Conservation (phyloP, 805 yeast species). For the Barnettozyma botsteinii region DNA sequence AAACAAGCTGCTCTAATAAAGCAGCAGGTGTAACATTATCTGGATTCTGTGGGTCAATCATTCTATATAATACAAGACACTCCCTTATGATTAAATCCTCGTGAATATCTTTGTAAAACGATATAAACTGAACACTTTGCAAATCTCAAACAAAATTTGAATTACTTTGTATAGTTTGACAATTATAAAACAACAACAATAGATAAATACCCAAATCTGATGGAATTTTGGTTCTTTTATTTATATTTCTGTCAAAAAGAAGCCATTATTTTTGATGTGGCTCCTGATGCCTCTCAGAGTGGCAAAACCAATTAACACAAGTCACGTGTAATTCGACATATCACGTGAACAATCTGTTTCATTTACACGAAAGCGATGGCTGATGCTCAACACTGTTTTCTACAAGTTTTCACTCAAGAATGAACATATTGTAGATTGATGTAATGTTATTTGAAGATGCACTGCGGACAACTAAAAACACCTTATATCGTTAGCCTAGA, state of each 20-base stretch:
- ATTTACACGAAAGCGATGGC: background rate
- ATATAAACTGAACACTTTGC: no score
- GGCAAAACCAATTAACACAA: slow-evolving; percentile 1
- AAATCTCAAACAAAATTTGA: no score
- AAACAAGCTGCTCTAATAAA: slow-evolving; percentile 69
- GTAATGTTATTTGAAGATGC: no score
- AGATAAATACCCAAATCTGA: background rate
- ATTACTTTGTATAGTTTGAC: no score
- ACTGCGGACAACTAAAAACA: no score
- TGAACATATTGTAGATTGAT: no score
- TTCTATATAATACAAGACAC: background rate
- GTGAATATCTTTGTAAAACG: no score
- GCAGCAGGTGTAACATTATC: slow-evolving; percentile 34
- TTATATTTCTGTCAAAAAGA: slow-evolving; percentile 1
- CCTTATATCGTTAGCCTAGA: no score
- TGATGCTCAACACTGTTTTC: no score
- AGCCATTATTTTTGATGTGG: background rate
- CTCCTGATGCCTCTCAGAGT: background rate
- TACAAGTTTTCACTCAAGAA: no score
- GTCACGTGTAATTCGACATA: slow-evolving; percentile 9
- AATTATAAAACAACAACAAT: no score
- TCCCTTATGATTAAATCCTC: no score
- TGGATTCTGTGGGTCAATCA: slow-evolving; percentile 8
- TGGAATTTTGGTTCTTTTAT: slow-evolving; percentile 1
- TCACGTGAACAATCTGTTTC: slow-evolving; percentile 11